These are phyloP conservation scores for Trichophyton simii DNA, from an alignment of 2,329 filamentous ascomycete species.

Conservation along the genomic window DNA sequence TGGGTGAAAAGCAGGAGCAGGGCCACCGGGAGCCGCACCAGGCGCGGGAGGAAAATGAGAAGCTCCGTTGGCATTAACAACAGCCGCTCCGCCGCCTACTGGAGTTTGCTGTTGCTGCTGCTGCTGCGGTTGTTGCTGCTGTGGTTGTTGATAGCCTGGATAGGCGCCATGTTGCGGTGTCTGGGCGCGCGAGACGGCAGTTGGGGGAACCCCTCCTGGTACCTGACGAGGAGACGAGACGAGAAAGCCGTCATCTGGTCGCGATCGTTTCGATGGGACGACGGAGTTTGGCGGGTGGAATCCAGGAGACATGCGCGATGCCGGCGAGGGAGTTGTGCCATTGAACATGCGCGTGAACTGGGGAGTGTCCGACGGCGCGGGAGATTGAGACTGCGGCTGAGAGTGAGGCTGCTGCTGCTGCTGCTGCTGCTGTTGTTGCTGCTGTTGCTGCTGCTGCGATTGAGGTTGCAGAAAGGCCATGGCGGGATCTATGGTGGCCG, in stretches of 20 bases:
- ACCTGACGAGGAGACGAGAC: slow-evolving; percentile 63
- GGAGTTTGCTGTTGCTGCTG: slow-evolving; percentile 22
- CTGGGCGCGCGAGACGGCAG: slow-evolving; percentile 64
- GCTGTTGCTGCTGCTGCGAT: not conserved
- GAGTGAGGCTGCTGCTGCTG: not conserved
- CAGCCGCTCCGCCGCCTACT: slow-evolving; percentile 34
- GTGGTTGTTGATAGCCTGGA: slow-evolving; percentile 49
- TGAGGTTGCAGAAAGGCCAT: slow-evolving; percentile 35
- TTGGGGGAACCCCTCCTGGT: slow-evolving; percentile 52
- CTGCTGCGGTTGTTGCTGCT: no score
- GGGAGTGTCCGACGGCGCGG: slow-evolving; percentile 37
- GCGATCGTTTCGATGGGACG: slow-evolving; percentile 78
- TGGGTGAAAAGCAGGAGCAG: not conserved
- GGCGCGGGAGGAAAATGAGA: slow-evolving; percentile 41
- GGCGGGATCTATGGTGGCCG: slow-evolving; percentile 34
- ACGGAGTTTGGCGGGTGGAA: slow-evolving; percentile 70
- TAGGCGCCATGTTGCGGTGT: slow-evolving; percentile 73
- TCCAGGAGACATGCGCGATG: slow-evolving; percentile 69
- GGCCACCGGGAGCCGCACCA: not conserved
- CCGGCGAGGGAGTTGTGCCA: slow-evolving; percentile 41
- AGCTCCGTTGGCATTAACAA: slow-evolving; percentile 26
- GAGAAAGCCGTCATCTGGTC: slow-evolving; percentile 72
- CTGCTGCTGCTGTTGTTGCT: not conserved
- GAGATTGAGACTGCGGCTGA: slow-evolving; percentile 9
- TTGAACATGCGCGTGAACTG: slow-evolving; percentile 61